Percentiles rank a stretch among this genome's conserved stretches.
These are phyloP conservation scores for Teratosphaeria destructans DNA, from an alignment of 2,329 filamentous ascomycete genomes.

Conservation along the genomic window DNA sequence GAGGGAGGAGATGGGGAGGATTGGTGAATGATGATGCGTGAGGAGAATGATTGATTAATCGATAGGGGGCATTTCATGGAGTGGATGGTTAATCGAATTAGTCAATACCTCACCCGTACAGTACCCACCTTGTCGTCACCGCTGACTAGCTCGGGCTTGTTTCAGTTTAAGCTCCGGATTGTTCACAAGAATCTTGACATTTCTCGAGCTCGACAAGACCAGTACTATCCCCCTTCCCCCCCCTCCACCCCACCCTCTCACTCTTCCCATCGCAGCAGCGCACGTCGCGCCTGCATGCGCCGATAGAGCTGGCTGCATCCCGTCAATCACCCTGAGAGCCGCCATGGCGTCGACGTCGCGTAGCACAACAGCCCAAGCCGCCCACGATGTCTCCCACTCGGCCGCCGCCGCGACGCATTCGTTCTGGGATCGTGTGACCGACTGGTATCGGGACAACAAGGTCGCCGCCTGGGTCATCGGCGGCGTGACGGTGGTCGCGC, in stretches of 20 bases:
- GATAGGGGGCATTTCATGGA: no score
- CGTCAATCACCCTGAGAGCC: neutral
- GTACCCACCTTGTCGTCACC: neutral
- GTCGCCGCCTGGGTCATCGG: conserved; percentile 92
- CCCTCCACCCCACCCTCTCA: neutral
- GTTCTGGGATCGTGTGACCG: conserved; percentile 76
- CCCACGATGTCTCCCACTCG: neutral
- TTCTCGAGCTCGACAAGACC: neutral
- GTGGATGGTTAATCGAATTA: neutral
- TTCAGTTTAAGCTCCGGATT: neutral
- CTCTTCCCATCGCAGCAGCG: neutral
- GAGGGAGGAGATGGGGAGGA: no score
- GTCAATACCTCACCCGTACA: neutral
- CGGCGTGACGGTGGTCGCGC: conserved; percentile 84
- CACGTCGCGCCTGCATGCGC: neutral
- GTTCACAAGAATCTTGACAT: neutral
- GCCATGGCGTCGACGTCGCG: neutral
- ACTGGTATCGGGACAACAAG: conserved; percentile 93
- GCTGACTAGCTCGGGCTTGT: neutral
- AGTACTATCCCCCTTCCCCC: neutral
- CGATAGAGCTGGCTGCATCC: neutral
- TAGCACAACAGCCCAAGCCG: neutral
- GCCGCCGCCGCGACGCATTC: neutral
- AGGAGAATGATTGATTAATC: no score
- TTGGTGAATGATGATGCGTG: no score